phyloP scores from a whole-genome alignment of 495 filamentous ascomycete species.

The Lepidopterella palustris region DNA sequence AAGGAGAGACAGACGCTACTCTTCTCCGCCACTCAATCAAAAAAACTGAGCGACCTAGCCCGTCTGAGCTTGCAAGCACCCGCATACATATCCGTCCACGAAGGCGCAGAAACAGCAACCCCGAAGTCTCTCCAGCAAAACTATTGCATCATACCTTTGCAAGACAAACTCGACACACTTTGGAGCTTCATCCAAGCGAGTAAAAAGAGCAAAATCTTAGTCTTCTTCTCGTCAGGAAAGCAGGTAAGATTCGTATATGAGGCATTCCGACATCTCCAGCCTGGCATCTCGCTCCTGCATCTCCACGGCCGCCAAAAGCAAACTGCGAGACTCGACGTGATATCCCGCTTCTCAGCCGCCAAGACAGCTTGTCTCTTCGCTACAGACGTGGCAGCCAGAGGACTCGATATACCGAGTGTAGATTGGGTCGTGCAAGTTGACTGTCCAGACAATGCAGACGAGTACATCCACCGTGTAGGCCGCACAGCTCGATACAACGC shows the following conservation, averaged over 20 bases:
- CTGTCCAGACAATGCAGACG: slow-evolving; percentile 92
- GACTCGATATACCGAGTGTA: slow-evolving; percentile 91
- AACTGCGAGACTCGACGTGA: slow-evolving; percentile 76
- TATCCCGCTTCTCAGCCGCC: slow-evolving; percentile 66
- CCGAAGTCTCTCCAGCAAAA: slow-evolving; percentile 81
- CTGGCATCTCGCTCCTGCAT: slow-evolving; percentile 91
- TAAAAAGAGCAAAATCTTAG: slow-evolving; percentile 84
- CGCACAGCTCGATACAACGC: slow-evolving; percentile 91
- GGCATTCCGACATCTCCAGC: slow-evolving; percentile 85
- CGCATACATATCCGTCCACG: slow-evolving; percentile 91
- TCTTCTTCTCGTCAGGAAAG: slow-evolving; percentile 91
- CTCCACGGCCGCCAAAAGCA: slow-evolving; percentile 95
- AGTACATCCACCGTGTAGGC: slow-evolving; percentile 95
- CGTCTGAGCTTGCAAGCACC: slow-evolving; percentile 81
- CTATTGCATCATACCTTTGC: slow-evolving; percentile 75
- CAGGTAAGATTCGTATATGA: slow-evolving; percentile 95
- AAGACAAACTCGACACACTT: slow-evolving; percentile 83
- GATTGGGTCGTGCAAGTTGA: slow-evolving; percentile 97
- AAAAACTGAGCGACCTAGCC: slow-evolving; percentile 85
- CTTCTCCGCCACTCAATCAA: slow-evolving; percentile 95
- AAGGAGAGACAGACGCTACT: slow-evolving; percentile 82
- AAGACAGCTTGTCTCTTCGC: slow-evolving; percentile 85
- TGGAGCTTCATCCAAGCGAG: slow-evolving; percentile 88
- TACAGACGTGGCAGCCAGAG: slow-evolving; percentile 88
- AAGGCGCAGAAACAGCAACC: slow-evolving; percentile 72